Conservation (phyloP, 768 basidiomycete species). For the Auricularia sp. region DNA sequence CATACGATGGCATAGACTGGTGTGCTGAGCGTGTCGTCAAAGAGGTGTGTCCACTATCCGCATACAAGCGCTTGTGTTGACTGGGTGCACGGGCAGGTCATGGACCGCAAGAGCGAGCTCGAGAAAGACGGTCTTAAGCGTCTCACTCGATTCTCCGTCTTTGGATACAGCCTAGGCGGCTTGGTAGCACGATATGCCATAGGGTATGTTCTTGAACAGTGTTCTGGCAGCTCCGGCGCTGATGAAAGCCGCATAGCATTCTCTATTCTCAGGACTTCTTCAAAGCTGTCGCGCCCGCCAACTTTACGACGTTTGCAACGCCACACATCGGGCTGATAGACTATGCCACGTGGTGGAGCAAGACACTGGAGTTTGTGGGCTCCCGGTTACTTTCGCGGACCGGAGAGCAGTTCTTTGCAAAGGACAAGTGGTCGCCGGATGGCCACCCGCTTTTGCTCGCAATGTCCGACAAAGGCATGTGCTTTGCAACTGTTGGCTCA, state of each 20-base stretch:
- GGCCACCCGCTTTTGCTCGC: constrained; percentile 63
- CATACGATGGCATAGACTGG: constrained; percentile 81
- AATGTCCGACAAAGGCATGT: constrained; percentile 67
- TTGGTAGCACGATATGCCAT: constrained; percentile 71
- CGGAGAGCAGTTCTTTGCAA: constrained; percentile 67
- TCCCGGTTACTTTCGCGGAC: constrained; percentile 65
- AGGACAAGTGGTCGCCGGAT: constrained; percentile 59
- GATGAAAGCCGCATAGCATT: constrained; percentile 31
- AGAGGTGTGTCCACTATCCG: constrained; percentile 42
- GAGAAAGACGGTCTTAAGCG: constrained; percentile 37
- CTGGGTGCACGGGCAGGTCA: constrained; percentile 31
- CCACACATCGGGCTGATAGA: constrained; percentile 70
- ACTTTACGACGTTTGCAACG: constrained; percentile 77
- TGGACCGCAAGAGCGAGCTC: constrained; percentile 43
- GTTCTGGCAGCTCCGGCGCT: neutral
- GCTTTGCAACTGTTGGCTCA: neutral
- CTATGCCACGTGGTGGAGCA: constrained; percentile 50
- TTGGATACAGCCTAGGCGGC: constrained; percentile 76
- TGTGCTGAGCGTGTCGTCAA: constrained; percentile 69
- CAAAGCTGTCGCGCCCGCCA: constrained; percentile 54
- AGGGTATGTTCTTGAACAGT: constrained; percentile 34
- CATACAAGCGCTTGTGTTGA: neutral
- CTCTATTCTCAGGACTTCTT: constrained; percentile 65
- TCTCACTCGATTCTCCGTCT: constrained; percentile 61
- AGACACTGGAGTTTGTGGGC: constrained; percentile 44